These are phyloP conservation scores for Fusarium pilosicola DNA, from an alignment of 2,329 filamentous ascomycete species.

Conservation along the genomic window DNA sequence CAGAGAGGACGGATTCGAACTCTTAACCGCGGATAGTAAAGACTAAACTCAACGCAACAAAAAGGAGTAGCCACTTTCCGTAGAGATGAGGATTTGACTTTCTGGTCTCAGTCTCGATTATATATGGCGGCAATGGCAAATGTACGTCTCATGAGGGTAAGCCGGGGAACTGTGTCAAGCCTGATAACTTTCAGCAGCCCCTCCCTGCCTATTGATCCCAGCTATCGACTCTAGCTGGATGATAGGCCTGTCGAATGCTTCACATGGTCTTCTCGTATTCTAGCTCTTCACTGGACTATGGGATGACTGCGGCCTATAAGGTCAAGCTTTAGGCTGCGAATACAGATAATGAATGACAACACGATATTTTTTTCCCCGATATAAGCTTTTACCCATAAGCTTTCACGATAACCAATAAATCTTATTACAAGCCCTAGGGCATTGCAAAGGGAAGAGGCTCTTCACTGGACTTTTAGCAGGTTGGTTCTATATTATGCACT, in stretches of 20 bases:
- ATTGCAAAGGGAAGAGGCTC: too few relatives aligned
- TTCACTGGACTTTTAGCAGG: fast-evolving
- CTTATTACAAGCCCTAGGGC: too few relatives aligned
- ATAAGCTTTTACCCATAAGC: too few relatives aligned
- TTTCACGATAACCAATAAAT: too few relatives aligned
- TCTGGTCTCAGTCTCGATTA: too few relatives aligned
- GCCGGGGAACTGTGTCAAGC: not conserved
- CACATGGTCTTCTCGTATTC: fast-evolving
- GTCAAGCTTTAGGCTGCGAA: too few relatives aligned
- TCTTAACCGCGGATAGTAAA: not conserved
- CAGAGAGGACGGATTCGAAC: fast-evolving
- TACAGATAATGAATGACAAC: too few relatives aligned
- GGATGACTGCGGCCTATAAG: too few relatives aligned
- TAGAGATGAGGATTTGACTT: too few relatives aligned
- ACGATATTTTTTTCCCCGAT: too few relatives aligned
- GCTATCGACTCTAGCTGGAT: fast-evolving
- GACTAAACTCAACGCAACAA: fast-evolving
- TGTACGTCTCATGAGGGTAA: fast-evolving
- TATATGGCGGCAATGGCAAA: not conserved
- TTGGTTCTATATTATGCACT: not conserved
- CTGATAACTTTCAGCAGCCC: not conserved
- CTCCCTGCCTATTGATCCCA: not conserved
- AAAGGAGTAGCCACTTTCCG: not conserved
- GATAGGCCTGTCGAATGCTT: fast-evolving
- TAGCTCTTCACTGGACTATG: fast-evolving